Evolutionary conservation across 371 early-diverging fungal genomes (phyloP), one percentile per base, ranked within the genome.

Genomic region (Capillidium rhysosporum): DNA sequence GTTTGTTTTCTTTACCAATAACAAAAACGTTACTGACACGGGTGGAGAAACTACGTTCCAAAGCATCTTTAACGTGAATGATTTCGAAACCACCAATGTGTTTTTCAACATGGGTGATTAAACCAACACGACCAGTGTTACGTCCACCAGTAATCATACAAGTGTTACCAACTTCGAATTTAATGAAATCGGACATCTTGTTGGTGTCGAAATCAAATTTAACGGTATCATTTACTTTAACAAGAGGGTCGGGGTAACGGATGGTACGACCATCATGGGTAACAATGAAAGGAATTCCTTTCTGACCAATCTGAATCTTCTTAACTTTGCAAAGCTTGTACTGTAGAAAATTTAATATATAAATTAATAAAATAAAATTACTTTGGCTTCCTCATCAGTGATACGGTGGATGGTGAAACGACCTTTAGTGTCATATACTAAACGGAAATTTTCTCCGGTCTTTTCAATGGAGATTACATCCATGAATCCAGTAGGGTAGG

Each of bases 181-280:
- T 89, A 78, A 92, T 70, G 68, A 81, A 86, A 61, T 89, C 98
- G 57, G 74, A 72, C 63, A 97, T 80, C 86, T 97, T 98, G 69
- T 84, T 79, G 52, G 79, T 76, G 66, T 84, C 93, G 49, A 98
- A 62, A 73, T 98, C 92, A 64, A 97, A 70, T 81, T 95, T 96
- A 73, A 99, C 75, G 59, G 98, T 92, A 78, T 99, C 98, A 86
- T 93, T 92, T 63, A 84, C 89, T 80, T 92, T 88, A 80, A 99
- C 84, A 69, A 82, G 64, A 63, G 99, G 99, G 80, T 98, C 96
- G 62, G 94, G 96, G 86, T 95, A 98, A 68, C 98, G 98, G 75
- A 98, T 81, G 65, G 98, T 97, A 69, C 94, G 92, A 55, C 99
- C 99, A 71, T 98, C 98, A 79, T 97, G 93, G 69, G 99, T 98